Evolutionary conservation across 768 basidiomycete species (phyloP).

Genomic region (Tulasnella sp.): DNA sequence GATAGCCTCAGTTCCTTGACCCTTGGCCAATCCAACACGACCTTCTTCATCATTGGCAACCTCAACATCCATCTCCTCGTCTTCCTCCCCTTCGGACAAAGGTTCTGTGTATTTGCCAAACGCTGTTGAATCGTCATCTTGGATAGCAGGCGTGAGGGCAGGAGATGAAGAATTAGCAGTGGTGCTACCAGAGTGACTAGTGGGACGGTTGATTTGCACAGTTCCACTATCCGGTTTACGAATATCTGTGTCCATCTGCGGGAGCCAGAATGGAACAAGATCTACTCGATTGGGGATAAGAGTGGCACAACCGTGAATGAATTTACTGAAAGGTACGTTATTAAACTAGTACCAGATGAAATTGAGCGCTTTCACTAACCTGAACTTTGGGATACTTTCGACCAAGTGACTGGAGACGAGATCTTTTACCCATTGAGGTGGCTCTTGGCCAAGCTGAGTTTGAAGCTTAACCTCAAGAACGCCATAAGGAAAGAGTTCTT

Average conservation of each 20-base stretch:
- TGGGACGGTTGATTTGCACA: constrained; percentile 56
- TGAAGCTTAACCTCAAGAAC: constrained; percentile 96
- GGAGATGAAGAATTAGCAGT: constrained; percentile 18
- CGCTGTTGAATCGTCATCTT: constrained; percentile 32
- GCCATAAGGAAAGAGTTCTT: constrained; percentile 92
- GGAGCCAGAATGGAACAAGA: constrained; percentile 96
- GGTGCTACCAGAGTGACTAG: constrained; percentile 33
- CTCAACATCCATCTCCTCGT: constrained; percentile 52
- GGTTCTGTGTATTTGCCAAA: constrained; percentile 60
- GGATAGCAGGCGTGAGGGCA: constrained; percentile 27
- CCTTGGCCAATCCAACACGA: constrained; percentile 59
- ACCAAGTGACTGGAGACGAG: constrained; percentile 92
- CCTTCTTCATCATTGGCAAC: constrained; percentile 73
- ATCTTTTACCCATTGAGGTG: constrained; percentile 91
- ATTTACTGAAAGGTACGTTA: constrained; percentile 43
- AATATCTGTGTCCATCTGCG: constrained; percentile 96
- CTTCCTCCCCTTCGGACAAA: constrained; percentile 89
- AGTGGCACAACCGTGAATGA: constrained; percentile 93
- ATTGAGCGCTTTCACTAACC: constrained; percentile 32
- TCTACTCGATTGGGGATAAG: constrained; percentile 85
- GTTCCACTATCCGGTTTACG: constrained; percentile 80
- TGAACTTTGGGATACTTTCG: constrained; percentile 96
- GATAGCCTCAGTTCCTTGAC: constrained; percentile 70
- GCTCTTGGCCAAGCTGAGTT: constrained; percentile 89
- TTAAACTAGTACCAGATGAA: not conserved